Base-by-base conservation (phyloP, 129 eudicot genomes). In the Silybum marianum region DNA sequence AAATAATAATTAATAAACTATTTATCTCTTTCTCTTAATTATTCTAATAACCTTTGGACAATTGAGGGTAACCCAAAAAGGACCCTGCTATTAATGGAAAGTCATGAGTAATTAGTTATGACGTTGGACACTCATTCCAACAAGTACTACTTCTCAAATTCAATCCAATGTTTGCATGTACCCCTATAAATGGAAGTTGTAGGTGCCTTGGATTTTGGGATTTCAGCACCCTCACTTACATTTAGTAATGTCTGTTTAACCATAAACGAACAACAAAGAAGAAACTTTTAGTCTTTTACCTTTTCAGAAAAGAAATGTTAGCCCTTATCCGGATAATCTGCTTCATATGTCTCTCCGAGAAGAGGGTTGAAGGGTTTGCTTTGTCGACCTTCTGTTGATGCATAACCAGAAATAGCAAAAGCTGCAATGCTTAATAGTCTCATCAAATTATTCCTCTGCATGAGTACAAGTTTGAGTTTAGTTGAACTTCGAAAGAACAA, bases 361-460 rank as follows among this genome's bases (percentile, higher is more conserved):
- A 95, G 97, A 87, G 99, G 99, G 77, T 95, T 95, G 62, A 95
- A 95, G 51, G 99, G 99, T 87, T 95, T 95, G 87, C 98, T 91
- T 80, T 92, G 98, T 66, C 98, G 91, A 44, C 98, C 99, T 86
- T 95, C 98, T 4, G 99, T 95, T 34, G 99, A 95, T 44, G 98
- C 97, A 89, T 95, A 95, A 78, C 98, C 91, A 83, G 99, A 95
- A 65, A 93, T 98, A 12, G 99, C 98, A 88, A 95, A 95, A 65
- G 99, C 98, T 21, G 99, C 99, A 69, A 95, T 86, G 83, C 91
- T 90, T 67, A 95, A 84, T 71, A 92, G 86, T 87, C 99, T 92
- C 99, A 95, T 95, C 90, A 95, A 85, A 81, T 92, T 97, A 87
- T 95, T 89, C 77, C 94, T 97, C 99, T 95, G 98, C 90, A 82